Conservation (phyloP, 352 stramenopile species). For the Globisporangium irregulare region DNA sequence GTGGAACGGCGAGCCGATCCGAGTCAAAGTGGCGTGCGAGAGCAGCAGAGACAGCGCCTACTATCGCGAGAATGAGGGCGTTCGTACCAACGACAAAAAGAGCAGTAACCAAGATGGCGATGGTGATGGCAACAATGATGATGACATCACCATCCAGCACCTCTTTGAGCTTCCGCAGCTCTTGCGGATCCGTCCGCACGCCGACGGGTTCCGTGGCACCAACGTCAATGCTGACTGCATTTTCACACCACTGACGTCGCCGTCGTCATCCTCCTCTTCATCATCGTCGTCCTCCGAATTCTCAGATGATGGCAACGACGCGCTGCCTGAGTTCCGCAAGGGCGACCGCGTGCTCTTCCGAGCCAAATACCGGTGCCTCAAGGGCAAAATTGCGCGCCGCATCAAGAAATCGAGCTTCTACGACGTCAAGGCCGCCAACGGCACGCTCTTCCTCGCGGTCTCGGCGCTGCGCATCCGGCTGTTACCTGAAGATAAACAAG, state of each 20-base stretch:
- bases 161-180: slow-evolving; percentile 45
- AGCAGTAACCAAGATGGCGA: not conserved
- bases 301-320: slow-evolving; percentile 22
- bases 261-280: slow-evolving; percentile 18
- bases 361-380: slow-evolving; percentile 29
- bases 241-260: slow-evolving; percentile 42
- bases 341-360: slow-evolving; percentile 55
- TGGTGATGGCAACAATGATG: not conserved
- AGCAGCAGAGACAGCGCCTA: not conserved
- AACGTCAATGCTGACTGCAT: slow-evolving; percentile 41
- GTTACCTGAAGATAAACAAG: slow-evolving; percentile 17
- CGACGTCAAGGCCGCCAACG: slow-evolving; percentile 44
- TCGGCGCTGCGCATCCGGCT: slow-evolving; percentile 42
- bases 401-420: slow-evolving; percentile 55
- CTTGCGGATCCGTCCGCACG: slow-evolving; percentile 37
- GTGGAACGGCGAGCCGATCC: slow-evolving; percentile 41
- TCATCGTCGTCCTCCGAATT: slow-evolving; percentile 11
- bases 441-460: slow-evolving; percentile 42
- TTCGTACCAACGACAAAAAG: not conserved
- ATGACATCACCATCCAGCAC: slow-evolving; percentile 25
- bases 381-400: slow-evolving; percentile 33
- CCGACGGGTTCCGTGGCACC: slow-evolving; percentile 42
- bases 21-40: slow-evolving; percentile 24
- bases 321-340: slow-evolving; percentile 30
- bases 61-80: not conserved